These are phyloP conservation scores for Ogataea saltuana DNA, from an alignment of 805 yeast genomes.

Conservation along the genomic window DNA sequence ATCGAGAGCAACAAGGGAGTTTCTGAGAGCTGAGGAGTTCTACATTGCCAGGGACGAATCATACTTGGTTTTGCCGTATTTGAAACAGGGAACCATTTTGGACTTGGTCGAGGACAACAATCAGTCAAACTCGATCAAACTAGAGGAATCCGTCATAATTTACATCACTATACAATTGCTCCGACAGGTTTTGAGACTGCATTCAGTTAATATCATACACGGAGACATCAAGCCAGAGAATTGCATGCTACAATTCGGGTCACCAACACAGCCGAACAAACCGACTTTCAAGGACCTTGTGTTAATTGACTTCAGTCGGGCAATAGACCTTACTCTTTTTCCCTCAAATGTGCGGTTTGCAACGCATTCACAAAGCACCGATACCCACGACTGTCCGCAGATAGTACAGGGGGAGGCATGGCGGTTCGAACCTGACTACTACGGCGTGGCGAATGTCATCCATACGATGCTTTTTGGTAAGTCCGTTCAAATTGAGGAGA, in stretches of 20 bases:
- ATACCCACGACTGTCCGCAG: slow-evolving; percentile 68
- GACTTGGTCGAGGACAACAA: slow-evolving; percentile 61
- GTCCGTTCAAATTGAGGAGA: slow-evolving; percentile 45
- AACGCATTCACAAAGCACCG: slow-evolving; percentile 60
- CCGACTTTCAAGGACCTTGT: slow-evolving; percentile 24
- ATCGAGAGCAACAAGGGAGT: slow-evolving; percentile 31
- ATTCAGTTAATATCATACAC: slow-evolving; percentile 66
- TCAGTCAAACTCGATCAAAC: slow-evolving; percentile 31
- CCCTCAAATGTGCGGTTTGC: slow-evolving; percentile 52
- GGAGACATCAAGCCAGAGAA: slow-evolving; percentile 88
- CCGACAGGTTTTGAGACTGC: slow-evolving; percentile 60
- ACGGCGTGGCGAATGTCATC: slow-evolving; percentile 73
- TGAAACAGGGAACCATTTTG: slow-evolving; percentile 69
- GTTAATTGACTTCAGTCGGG: slow-evolving; percentile 79
- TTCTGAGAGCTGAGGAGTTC: slow-evolving; percentile 50
- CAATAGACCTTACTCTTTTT: slow-evolving; percentile 67
- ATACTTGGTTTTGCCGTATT: slow-evolving; percentile 62
- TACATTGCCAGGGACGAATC: slow-evolving; percentile 67
- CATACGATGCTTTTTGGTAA: slow-evolving; percentile 75
- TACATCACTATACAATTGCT: slow-evolving; percentile 67
- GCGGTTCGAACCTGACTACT: slow-evolving; percentile 81
- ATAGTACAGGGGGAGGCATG: slow-evolving; percentile 62
- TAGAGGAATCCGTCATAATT: slow-evolving; percentile 63
- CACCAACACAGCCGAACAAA: slow-evolving; percentile 20
- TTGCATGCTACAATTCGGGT: slow-evolving; percentile 65